A percentile compares a stretch with the other conserved stretches of the same genome.
Conservation (phyloP, 345 rosid genomes). For the Eucalyptus cloeziana region DNA sequence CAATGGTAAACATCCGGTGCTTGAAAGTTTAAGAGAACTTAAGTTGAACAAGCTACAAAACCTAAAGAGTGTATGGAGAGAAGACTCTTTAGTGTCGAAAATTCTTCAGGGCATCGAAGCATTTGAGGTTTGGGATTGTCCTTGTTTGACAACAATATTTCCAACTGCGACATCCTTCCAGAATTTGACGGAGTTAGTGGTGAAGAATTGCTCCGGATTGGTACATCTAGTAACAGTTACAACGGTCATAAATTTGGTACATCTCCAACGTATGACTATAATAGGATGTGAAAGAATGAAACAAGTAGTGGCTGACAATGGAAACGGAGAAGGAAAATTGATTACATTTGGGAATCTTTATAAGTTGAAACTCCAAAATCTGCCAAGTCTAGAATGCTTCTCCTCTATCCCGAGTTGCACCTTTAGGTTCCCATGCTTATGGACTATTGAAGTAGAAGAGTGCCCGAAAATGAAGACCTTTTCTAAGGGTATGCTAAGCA, state of each 20-base stretch:
- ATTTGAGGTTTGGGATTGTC: neutral
- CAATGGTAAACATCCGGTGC: accelerated
- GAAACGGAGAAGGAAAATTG: neutral
- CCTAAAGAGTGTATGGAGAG: too few relatives aligned
- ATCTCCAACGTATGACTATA: neutral
- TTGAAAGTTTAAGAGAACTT: too few relatives aligned
- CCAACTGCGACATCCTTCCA: accelerated
- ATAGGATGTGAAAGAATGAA: neutral
- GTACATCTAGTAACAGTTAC: neutral
- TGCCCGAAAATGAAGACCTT: neutral
- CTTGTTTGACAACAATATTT: neutral
- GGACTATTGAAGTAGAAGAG: accelerated
- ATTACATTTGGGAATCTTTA: too few relatives aligned
- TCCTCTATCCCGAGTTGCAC: neutral
- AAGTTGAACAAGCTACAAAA: neutral
- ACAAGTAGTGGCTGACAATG: neutral
- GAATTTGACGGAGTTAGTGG: accelerated
- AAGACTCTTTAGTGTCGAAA: neutral
- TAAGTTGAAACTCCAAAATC: neutral
- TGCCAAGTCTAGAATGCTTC: neutral
- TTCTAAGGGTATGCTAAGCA: neutral
- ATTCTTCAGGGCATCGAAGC: neutral
- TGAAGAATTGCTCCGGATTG: neutral
- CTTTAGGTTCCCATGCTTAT: neutral
- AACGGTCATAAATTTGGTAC: too few relatives aligned